phyloP scores from a whole-genome alignment of 2,329 filamentous ascomycete species.

The Lizonia empirigonia region DNA sequence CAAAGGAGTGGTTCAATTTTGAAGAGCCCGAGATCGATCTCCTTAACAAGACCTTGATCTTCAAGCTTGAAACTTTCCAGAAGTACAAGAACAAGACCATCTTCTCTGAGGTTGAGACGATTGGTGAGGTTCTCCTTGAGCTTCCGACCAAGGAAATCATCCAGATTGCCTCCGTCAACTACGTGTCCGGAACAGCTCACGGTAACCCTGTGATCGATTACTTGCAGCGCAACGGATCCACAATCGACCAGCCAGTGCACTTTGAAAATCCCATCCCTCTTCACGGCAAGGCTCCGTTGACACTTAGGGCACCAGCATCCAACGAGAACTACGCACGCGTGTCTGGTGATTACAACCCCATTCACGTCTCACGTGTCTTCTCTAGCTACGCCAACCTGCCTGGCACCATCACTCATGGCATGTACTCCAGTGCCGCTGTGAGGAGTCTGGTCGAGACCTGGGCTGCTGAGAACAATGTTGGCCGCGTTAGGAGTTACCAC shows the following conservation, averaged over 20 bases:
- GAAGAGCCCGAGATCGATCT: conserved; percentile 85
- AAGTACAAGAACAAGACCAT: conserved; percentile 94
- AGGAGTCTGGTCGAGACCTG: conserved; percentile 96
- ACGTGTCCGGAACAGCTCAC: conserved; percentile 87
- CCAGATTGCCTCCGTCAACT: conserved; percentile 95
- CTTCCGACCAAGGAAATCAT: conserved; percentile 96
- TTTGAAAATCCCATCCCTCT: conserved; percentile 98
- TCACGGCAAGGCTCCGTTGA: conserved; percentile 86
- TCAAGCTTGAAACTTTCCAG: conserved; percentile 90
- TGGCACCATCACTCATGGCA: conserved; percentile 97
- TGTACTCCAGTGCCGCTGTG: conserved; percentile 98
- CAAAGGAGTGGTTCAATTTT: conserved; percentile 96
- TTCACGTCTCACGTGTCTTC: conserved; percentile 97
- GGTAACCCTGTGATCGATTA: conserved; percentile 98
- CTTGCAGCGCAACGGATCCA: conserved; percentile 85
- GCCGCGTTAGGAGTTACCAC: conserved; percentile 96
- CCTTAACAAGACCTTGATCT: conserved; percentile 89
- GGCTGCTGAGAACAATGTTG: conserved; percentile 98
- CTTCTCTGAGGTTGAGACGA: conserved; percentile 89
- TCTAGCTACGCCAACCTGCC: conserved; percentile 93
- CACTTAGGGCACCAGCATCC: conserved; percentile 87
- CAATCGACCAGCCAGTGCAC: conserved; percentile 93
- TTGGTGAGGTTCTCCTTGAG: conserved; percentile 90
- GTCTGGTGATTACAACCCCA: conserved; percentile 98
- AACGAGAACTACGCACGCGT: conserved; percentile 98